Base-by-base conservation (phyloP, 2,329 filamentous ascomycete genomes). In the Fusarium anthophilum region DNA sequence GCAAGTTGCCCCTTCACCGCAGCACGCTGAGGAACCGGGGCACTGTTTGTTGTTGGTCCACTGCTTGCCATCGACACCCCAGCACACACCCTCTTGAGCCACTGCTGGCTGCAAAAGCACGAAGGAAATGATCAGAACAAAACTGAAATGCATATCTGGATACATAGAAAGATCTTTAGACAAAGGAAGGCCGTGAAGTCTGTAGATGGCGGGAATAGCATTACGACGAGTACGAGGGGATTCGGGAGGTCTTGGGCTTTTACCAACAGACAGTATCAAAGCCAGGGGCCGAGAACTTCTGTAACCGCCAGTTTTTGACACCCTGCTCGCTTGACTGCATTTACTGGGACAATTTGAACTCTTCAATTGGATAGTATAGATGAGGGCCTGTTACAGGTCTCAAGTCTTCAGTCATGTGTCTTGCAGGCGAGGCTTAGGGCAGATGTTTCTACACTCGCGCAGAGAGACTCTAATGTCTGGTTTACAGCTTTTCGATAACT, bases 21-120 rank as follows among this genome's bases (percentile, higher is more conserved):
- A 74, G 15, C 59, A 74, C 14, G 73, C 56, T 3, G 67, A 68
- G 18, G 70, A 68, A n/a, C 54, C 66, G 7, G 69, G 71, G 5
- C 62, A 74, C 4, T 55, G 43, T 2, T 66, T 55, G 51, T 74
- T 74, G n/a, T n/a, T 35, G 14, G 48, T 45, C 66, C 48, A 70
- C 26, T 58, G 54, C 26, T 47, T 58, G 18, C 54, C 41, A 3
- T 63, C 41, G 3, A 63, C 41, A 20, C 41, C 60, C 60, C 41
- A 60, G 18, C 53, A 60, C 14, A 45, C 24, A 18, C 26, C 55
- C 1, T 59, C 18, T 11, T 63, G 32, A 15, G 53, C 53, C 18
- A 45, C 5, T 12, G 17, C n/a, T 26, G 43, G 35, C 14, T 28
- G 13, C 1, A 39, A 18, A 3, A 63, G 3, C 0, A 30, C 17